Base-by-base conservation (phyloP, 139 green algal genomes). In the Raphidocelis subcapitata region DNA sequence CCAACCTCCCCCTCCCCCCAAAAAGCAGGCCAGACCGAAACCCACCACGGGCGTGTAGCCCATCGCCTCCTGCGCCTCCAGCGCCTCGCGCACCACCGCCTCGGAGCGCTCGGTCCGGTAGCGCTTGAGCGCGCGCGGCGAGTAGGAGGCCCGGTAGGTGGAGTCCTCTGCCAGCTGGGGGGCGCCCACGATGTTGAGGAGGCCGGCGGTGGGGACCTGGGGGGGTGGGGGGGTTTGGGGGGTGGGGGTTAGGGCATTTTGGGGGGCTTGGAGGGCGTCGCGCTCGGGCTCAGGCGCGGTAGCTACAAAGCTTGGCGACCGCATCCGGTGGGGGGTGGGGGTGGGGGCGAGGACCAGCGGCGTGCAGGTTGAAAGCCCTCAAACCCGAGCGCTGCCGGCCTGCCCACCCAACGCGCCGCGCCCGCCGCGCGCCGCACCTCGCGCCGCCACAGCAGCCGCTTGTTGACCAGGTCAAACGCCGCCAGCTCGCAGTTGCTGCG, bases 151-250 rank as follows among this genome's bases (percentile, higher is more conserved):
- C 0, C 78, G 28, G 65, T 86, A 88, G 0, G 79, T 88, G 51
- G 52, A 75, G 3, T n/a, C 74, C 66, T 84, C 65, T 0, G 63
- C 68, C 65, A 95, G 68, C 32, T 94, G 87, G 3, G 90, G 90
- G 3, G 88, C 87, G 29, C 79, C 77, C 24, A 95, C 60, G 31
- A 88, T 81, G 75, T 95, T 95, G 26, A 95, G 82, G 41, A 94
- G 83, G 5, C 90, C 90, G 16, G 80, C 77, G 0, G 88, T 92
- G 28, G 83, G 78, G 33, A 94, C 67, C 77, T 87, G 71, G 56
- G 66, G 18, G 12, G 41, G 41, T 49, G 41, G 8, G 8, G 8
- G 41, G 8, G 41, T 49, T 49, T 49, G 41, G 8, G 41, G 41
- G 8, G 41, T 49, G 41, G 41, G 41, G 8, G 41, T 49, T 8